Conservation (phyloP, 148 eudicot genomes). For the Rhododendron griersonianum region DNA sequence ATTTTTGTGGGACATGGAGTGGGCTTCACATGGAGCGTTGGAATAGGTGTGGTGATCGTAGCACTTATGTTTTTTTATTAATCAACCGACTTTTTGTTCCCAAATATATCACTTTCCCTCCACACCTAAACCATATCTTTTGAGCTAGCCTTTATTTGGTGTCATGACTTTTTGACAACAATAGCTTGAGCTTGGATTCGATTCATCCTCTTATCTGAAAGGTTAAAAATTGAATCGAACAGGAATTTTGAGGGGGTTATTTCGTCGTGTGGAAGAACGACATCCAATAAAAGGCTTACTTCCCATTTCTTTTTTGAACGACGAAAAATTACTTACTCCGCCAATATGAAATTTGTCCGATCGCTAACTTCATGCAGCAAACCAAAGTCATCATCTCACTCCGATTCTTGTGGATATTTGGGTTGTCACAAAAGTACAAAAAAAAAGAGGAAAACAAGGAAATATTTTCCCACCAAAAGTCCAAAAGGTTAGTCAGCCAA, state of each 20-base stretch:
- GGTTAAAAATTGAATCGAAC: background rate
- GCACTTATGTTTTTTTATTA: background rate
- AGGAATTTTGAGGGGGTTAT: background rate
- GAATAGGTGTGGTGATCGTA: too few species aligned
- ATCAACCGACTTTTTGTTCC: background rate
- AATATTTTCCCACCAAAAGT: background rate
- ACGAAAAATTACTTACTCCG: background rate
- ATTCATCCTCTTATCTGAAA: background rate
- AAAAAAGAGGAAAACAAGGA: background rate
- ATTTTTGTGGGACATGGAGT: too few species aligned
- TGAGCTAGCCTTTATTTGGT: background rate
- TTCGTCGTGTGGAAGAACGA: background rate
- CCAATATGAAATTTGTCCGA: background rate
- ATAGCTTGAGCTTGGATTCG: background rate
- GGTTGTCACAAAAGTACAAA: background rate
- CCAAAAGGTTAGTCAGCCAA: background rate
- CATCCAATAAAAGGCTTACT: background rate
- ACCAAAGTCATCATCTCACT: background rate
- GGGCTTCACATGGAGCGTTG: too few species aligned
- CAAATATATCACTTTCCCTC: background rate
- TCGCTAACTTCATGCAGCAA: background rate
- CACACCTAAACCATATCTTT: background rate
- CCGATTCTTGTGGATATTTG: background rate
- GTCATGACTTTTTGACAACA: background rate
- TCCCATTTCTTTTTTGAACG: fast-evolving